Evolutionary conservation across 2,329 filamentous ascomycete species (phyloP), one percentile per base, ranked within the genome.

Genomic region (Colletotrichum coccodes): DNA sequence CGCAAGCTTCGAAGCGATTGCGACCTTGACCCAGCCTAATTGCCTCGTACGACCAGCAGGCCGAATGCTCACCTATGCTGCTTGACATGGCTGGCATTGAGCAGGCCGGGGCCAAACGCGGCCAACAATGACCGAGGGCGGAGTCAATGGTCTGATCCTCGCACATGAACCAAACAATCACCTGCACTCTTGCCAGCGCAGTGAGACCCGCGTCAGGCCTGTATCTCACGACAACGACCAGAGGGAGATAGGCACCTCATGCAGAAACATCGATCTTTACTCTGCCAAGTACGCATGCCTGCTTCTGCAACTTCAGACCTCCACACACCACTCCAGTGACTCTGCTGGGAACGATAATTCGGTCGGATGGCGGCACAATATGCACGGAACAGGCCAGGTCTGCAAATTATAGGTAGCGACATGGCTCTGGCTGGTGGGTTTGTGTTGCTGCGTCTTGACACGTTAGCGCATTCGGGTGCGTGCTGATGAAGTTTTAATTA

Each of bases 141-240:
- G 66, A 69, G 66, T 47, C 36, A 30, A 69, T 69, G 66, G 61
- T 69, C 66, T 69, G 66, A 66, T 66, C 34, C 66, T 66, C 47
- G 46, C 32, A 65, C 60, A 54, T 38, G 34, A 21, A 26, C 56
- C 40, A 64, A 28, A 26, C 49, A 66, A 57, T 46, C 40, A 38
- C 42, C 32, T 69, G 66, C 61, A 60, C 40, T 60, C 21, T 18
- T 56, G 61, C 61, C 58, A 60, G 61, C 56, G 62, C 42, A 23
- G 32, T 57, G 56, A 69, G 65, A 60, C 56, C 54, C 42, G 54
- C 47, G 28, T n/a, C 61, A 57, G 56, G 34, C 46, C 56, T 44
- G 34, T 40, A 56, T 60, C 49, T 46, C 56, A 60, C 34, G 58
- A 54, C 32, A 46, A 42, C 26, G 42, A 38, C n/a, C n/a, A 30